phyloP scores from a whole-genome alignment of 2,329 filamentous ascomycete species.

The Drechslera avenae region DNA sequence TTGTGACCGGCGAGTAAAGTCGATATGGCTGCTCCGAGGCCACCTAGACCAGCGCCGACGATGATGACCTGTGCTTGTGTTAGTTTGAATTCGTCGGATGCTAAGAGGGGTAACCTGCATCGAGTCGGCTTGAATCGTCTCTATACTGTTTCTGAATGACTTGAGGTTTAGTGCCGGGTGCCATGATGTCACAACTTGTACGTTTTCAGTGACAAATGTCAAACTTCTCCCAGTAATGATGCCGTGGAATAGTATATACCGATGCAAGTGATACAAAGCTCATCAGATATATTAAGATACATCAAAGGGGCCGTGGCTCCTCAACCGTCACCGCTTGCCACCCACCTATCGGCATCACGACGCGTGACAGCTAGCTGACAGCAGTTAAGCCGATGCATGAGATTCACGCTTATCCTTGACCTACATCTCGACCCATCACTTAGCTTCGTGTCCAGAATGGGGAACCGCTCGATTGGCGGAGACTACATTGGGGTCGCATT shows the following conservation, averaged over 20 bases:
- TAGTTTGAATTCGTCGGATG: not conserved
- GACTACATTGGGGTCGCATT: not conserved
- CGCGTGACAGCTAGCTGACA: constrained; percentile 15
- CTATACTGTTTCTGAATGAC: constrained; percentile 35
- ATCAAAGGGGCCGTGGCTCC: constrained; percentile 8
- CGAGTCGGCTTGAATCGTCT: constrained; percentile 29
- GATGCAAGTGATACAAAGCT: not conserved
- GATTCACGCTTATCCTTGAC: constrained; percentile 20
- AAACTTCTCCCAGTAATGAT: not conserved
- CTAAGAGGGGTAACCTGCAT: constrained; percentile 22
- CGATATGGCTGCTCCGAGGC: constrained; percentile 58
- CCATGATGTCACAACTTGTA: constrained; percentile 29
- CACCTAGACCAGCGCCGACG: constrained; percentile 62
- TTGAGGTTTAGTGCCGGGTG: constrained; percentile 27
- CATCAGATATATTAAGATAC: constrained; percentile 3
- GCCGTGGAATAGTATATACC: not conserved
- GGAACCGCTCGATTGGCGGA: constrained; percentile 16
- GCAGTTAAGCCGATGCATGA: constrained; percentile 8
- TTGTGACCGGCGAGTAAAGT: constrained; percentile 54
- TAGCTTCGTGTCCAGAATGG: constrained; percentile 9
- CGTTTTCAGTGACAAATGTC: not conserved
- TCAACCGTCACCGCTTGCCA: constrained; percentile 16
- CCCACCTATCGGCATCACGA: constrained; percentile 26
- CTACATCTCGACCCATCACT: not conserved
- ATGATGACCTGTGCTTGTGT: constrained; percentile 50